phyloP scores from a whole-genome alignment of 2,329 filamentous ascomycete species.

The Colletotrichum navitas region DNA sequence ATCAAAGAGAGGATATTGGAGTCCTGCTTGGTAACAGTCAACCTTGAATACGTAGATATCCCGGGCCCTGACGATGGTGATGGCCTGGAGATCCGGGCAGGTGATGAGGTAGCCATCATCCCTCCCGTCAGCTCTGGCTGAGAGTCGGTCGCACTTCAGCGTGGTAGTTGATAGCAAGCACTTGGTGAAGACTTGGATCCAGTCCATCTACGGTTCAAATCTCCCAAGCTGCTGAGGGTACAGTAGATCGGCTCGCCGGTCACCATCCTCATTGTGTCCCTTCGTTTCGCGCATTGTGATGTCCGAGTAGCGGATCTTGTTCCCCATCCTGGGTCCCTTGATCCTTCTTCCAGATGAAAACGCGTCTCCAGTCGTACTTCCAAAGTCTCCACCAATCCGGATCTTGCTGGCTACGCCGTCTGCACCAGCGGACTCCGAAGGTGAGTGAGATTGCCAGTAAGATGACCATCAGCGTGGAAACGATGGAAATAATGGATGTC shows the following conservation, averaged over 20 bases:
- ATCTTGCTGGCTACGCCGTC: slow-evolving; percentile 32
- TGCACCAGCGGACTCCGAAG: slow-evolving; percentile 32
- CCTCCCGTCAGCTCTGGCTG: slow-evolving; percentile 89
- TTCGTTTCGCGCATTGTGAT: background rate
- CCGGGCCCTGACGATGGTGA: slow-evolving; percentile 55
- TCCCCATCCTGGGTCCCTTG: slow-evolving; percentile 24
- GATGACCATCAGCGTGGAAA: slow-evolving; percentile 48
- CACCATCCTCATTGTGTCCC: background rate
- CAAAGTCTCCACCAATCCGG: slow-evolving; percentile 45
- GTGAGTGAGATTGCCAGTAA: slow-evolving; percentile 45
- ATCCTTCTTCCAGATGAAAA: background rate
- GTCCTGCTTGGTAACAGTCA: slow-evolving; percentile 83
- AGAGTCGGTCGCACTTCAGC: slow-evolving; percentile 41
- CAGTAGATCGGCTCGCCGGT: background rate
- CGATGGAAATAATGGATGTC: slow-evolving; percentile 51
- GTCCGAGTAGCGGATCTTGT: slow-evolving; percentile 44
- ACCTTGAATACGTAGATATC: slow-evolving; percentile 84
- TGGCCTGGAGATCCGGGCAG: slow-evolving; percentile 70
- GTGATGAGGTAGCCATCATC: slow-evolving; percentile 89
- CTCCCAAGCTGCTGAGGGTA: slow-evolving; percentile 3
- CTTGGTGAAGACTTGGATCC: slow-evolving; percentile 29
- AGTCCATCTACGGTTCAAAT: slow-evolving; percentile 22
- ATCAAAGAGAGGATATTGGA: slow-evolving; percentile 76
- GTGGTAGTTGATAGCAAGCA: slow-evolving; percentile 1
- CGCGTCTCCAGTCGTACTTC: slow-evolving; percentile 24